Percentiles rank a stretch among this genome's conserved stretches.
Evolutionary conservation across 768 basidiomycete species (phyloP).

Genomic region (Lyophyllum semitale): DNA sequence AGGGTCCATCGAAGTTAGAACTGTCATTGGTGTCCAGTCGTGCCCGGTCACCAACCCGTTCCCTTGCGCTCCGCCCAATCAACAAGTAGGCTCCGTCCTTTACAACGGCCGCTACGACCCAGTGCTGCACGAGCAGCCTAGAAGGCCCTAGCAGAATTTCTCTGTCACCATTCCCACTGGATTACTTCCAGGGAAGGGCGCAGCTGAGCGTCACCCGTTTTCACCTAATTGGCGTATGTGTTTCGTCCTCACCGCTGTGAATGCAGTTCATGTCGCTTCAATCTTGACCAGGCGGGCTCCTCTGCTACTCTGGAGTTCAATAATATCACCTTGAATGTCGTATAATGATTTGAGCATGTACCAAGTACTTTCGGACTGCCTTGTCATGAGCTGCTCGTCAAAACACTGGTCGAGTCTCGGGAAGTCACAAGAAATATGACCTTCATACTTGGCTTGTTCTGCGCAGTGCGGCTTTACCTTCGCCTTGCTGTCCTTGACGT

Average conservation of each 20-base stretch:
- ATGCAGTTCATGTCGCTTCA: neutral
- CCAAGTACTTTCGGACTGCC: neutral
- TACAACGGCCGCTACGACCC: slow-evolving; percentile 43
- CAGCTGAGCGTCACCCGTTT: slow-evolving; percentile 30
- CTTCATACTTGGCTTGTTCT: no score
- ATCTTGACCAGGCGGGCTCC: slow-evolving; percentile 25
- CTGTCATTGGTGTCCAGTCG: slow-evolving; percentile 42
- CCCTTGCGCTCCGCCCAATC: slow-evolving; percentile 18
- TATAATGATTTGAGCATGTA: slow-evolving; percentile 2
- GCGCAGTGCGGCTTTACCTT: neutral
- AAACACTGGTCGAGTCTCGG: neutral
- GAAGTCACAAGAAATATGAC: neutral
- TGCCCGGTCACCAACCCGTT: slow-evolving; percentile 28
- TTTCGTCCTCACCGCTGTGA: neutral
- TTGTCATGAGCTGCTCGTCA: neutral
- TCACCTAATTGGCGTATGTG: slow-evolving; percentile 33
- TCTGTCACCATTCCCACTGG: slow-evolving; percentile 33
- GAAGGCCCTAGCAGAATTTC: slow-evolving; percentile 46
- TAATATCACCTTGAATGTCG: slow-evolving; percentile 23
- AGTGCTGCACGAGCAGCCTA: slow-evolving; percentile 27
- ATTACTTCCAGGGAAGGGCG: slow-evolving; percentile 22
- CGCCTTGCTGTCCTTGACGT: no score
- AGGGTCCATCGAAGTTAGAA: slow-evolving; percentile 42
- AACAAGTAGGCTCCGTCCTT: slow-evolving; percentile 37
- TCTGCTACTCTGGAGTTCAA: slow-evolving; percentile 27